These are phyloP conservation scores for Cymbopogon citratus DNA, from an alignment of 176 grass and related monocot species.

Conservation along the genomic window DNA sequence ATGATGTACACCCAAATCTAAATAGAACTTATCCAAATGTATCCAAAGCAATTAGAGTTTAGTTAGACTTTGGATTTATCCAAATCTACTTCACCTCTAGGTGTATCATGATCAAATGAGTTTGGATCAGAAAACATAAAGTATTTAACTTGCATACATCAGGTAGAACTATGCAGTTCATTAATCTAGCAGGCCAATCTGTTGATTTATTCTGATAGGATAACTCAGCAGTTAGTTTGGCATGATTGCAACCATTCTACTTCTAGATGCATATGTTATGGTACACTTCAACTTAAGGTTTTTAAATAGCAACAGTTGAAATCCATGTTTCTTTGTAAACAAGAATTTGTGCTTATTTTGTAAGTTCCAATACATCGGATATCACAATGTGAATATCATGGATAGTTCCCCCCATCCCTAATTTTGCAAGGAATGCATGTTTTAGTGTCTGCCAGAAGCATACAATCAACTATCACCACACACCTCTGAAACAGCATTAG, in stretches of 20 bases:
- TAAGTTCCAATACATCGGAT: neutral
- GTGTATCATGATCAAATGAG: conserved; percentile 1
- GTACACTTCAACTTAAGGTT: neutral
- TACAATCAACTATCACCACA: no score
- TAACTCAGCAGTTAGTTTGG: neutral
- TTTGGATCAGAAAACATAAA: neutral
- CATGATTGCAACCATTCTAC: neutral
- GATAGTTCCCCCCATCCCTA: neutral
- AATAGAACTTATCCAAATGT: neutral
- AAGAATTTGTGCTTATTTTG: neutral
- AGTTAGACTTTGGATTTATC: neutral
- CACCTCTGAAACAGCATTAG: no score
- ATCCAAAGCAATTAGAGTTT: neutral
- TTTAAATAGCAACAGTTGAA: neutral
- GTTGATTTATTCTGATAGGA: neutral
- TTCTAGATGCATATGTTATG: neutral
- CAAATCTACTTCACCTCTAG: neutral
- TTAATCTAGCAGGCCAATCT: neutral
- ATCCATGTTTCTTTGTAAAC: neutral
- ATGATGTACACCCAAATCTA: neutral
- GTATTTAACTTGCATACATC: neutral
- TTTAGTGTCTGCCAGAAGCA: no score
- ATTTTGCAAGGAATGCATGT: neutral
- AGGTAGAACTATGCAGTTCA: neutral
- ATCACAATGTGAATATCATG: neutral